Conservation (phyloP, 2,329 filamentous ascomycete genomes). For the Shiraia sp. region DNA sequence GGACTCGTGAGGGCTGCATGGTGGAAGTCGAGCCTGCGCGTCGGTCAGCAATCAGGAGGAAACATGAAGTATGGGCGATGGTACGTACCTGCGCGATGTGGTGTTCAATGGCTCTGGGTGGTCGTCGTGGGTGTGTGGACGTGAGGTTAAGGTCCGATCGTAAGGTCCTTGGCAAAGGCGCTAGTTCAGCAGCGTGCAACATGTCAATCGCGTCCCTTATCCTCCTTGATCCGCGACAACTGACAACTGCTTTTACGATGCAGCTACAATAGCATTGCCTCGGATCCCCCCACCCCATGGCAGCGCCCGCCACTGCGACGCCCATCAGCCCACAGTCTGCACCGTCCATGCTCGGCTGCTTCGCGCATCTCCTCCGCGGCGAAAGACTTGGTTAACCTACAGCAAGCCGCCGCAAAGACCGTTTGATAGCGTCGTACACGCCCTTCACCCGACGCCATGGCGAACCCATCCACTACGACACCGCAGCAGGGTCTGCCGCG, state of each 20-base stretch:
- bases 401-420: constrained; percentile 1
- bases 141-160: constrained; percentile 31
- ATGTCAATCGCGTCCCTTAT: constrained; percentile 20
- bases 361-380: constrained; percentile 12
- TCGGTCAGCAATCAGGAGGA: constrained; percentile 7
- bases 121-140: constrained; percentile 18
- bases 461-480: constrained; percentile 28
- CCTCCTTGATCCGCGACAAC: constrained; percentile 15
- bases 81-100: constrained; percentile 27
- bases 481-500: constrained; percentile 56
- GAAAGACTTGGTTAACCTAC: constrained; percentile 19
- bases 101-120: constrained; percentile 36
- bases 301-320: constrained; percentile 20
- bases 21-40: constrained; percentile 25
- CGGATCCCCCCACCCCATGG: constrained; percentile 21
- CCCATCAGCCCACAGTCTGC: constrained; percentile 5
- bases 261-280: constrained; percentile 18
- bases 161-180: constrained; percentile 17
- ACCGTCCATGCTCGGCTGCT: constrained; percentile 14
- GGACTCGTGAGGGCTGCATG: constrained; percentile 31
- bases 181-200: constrained; percentile 17
- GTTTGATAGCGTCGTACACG: background rate
- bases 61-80: background rate
- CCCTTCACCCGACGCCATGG: constrained; percentile 16
- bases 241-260: constrained; percentile 15